phyloP scores from a whole-genome alignment of 2,329 filamentous ascomycete genomes.

The Colletotrichum australisinense region DNA sequence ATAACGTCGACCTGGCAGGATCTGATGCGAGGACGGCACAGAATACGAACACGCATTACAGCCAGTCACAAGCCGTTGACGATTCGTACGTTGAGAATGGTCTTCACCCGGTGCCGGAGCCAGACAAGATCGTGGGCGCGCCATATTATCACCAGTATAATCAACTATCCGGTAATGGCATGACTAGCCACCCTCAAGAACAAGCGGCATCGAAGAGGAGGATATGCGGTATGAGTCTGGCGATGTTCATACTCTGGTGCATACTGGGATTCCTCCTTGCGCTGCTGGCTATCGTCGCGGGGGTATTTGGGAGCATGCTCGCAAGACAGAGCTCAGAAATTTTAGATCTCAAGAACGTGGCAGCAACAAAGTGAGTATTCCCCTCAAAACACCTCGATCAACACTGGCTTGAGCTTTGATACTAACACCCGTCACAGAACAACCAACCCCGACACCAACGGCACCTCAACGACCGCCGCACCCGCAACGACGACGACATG shows the following conservation, averaged over 20 bases:
- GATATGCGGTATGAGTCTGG: constrained; percentile 8
- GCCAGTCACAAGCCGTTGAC: background rate
- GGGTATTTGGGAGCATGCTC: constrained; percentile 15
- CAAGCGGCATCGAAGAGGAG: background rate
- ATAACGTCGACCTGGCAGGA: background rate
- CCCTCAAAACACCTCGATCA: no score
- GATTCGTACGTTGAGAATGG: constrained; percentile 14
- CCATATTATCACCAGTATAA: background rate
- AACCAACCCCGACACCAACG: background rate
- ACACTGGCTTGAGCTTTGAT: no score
- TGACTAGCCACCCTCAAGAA: background rate
- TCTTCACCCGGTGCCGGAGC: constrained; percentile 8
- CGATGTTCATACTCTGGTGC: constrained; percentile 13
- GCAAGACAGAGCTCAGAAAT: constrained; percentile 17
- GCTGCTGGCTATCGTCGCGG: background rate
- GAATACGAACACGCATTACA: background rate
- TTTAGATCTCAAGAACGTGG: background rate
- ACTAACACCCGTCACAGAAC: background rate
- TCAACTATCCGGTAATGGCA: background rate
- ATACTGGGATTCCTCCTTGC: constrained; percentile 5
- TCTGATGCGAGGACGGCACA: background rate
- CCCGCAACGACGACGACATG: constrained; percentile 17
- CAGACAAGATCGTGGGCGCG: constrained; percentile 9
- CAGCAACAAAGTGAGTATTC: background rate
- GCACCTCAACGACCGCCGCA: background rate